Conservation (phyloP, 805 yeast species). For the Yamadazyma takamatsuzukensis region DNA sequence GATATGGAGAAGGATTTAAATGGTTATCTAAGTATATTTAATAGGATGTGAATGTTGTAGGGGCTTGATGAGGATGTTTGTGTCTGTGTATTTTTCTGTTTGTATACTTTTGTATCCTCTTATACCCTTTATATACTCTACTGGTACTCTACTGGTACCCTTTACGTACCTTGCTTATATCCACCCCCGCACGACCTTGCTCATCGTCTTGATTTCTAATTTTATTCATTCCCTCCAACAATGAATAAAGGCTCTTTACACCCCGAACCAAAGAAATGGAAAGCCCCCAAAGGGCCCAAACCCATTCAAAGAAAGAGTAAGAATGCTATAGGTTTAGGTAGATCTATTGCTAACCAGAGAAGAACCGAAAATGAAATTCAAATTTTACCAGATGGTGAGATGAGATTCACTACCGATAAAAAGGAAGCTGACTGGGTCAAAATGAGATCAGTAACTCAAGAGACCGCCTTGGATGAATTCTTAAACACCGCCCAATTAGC, state of each 20-base stretch:
- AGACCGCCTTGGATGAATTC: conserved; percentile 89
- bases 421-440: conserved; percentile 88
- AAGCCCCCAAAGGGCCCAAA: conserved; percentile 89
- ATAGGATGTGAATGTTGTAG: not conserved
- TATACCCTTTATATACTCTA: not conserved
- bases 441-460: conserved; percentile 91
- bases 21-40: conserved; percentile 96
- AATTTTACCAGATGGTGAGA: conserved; percentile 78
- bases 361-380: conserved; percentile 65
- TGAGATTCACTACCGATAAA: conserved; percentile 82
- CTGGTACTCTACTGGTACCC: not conserved
- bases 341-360: conserved; percentile 74
- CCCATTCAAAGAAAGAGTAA: conserved; percentile 82
- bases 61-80: not conserved
- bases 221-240: not conserved
- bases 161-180: not conserved
- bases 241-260: conserved; percentile 40
- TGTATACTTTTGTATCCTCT: too few relatives aligned
- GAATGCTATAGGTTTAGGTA: conserved; percentile 81
- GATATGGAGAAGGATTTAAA: conserved; percentile 97
- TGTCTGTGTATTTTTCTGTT: too few relatives aligned
- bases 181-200: not conserved
- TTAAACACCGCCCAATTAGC: conserved; percentile 93
- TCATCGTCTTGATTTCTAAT: not conserved
- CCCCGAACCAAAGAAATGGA: conserved; percentile 66